phyloP scores from a whole-genome alignment of 208 protist species.

The Trypanosoma caninum region DNA sequence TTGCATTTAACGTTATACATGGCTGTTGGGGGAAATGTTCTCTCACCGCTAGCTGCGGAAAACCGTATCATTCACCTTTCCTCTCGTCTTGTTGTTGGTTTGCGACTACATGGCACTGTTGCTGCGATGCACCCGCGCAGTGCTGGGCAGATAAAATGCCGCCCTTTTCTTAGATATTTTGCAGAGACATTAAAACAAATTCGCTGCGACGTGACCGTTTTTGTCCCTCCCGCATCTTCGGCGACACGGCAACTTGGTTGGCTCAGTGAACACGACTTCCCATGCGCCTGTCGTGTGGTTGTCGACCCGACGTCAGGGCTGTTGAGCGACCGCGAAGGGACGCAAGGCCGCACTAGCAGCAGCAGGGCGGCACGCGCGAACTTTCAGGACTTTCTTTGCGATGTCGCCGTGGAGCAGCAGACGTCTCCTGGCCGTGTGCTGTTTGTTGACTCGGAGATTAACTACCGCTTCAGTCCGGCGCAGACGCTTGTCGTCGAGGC shows the following conservation, averaged over 20 bases:
- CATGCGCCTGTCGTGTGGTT: constrained; percentile 40
- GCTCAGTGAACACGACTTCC: constrained; percentile 48
- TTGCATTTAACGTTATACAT: neutral
- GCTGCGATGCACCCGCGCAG: constrained; percentile 36
- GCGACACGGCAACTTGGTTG: constrained; percentile 17
- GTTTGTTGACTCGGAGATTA: constrained; percentile 81
- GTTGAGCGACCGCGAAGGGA: constrained; percentile 2
- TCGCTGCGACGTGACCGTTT: constrained; percentile 64
- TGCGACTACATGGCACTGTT: constrained; percentile 68
- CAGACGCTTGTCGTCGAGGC: constrained; percentile 71
- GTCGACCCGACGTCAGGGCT: constrained; percentile 30
- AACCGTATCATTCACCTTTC: constrained; percentile 20
- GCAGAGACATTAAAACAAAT: constrained; percentile 52
- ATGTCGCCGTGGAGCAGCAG: constrained; percentile 30
- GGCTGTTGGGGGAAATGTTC: neutral
- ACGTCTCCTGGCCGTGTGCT: constrained; percentile 48
- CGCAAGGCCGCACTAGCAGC: neutral
- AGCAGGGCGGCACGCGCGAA: constrained; percentile 30
- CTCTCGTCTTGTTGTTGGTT: constrained; percentile 54
- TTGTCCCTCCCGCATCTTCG: constrained; percentile 24
- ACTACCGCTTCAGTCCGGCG: constrained; percentile 64
- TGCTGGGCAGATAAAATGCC: constrained; percentile 40
- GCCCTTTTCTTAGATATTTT: constrained; percentile 71
- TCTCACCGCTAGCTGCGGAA: constrained; percentile 7
- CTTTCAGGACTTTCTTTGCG: constrained; percentile 58